phyloP scores from a whole-genome alignment of 352 stramenopile genomes.

The Phytophthora fragariaefolia region DNA sequence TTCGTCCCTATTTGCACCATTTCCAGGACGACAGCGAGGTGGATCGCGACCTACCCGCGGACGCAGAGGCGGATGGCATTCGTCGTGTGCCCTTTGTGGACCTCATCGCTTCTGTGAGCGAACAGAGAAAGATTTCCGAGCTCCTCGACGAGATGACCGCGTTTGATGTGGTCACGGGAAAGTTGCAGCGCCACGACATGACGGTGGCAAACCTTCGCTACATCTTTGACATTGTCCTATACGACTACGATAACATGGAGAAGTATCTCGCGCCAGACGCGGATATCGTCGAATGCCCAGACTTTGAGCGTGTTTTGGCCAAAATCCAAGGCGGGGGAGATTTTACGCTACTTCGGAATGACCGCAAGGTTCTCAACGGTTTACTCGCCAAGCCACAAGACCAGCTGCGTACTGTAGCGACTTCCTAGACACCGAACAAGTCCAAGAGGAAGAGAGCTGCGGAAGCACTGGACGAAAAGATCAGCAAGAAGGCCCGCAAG shows the following conservation, averaged over 20 bases:
- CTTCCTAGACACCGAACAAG: not conserved
- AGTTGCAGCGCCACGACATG: not conserved
- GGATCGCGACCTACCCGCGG: not conserved
- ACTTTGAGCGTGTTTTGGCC: not conserved
- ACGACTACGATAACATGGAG: not conserved
- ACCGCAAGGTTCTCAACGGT: not conserved
- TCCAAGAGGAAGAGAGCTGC: not conserved
- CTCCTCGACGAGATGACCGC: not conserved
- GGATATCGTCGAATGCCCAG: not conserved
- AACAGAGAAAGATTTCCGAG: conserved; percentile 2
- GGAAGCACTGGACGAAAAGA: not conserved
- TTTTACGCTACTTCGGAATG: not conserved
- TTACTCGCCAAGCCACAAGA: not conserved
- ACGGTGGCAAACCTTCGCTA: not conserved
- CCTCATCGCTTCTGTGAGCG: conserved; percentile 1
- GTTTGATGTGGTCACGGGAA: conserved; percentile 9
- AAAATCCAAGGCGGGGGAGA: not conserved
- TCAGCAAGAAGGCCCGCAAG: not conserved
- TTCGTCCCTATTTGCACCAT: conserved; percentile 1
- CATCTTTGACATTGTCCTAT: not conserved
- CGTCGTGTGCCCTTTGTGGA: conserved; percentile 1
- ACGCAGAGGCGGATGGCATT: conserved; percentile 1
- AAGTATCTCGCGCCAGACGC: not conserved
- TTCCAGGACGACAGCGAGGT: conserved; percentile 7
- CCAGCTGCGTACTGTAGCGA: not conserved